phyloP scores from a whole-genome alignment of 1,284 basidiomycete genomes.

The Pseudozyma pruni region DNA sequence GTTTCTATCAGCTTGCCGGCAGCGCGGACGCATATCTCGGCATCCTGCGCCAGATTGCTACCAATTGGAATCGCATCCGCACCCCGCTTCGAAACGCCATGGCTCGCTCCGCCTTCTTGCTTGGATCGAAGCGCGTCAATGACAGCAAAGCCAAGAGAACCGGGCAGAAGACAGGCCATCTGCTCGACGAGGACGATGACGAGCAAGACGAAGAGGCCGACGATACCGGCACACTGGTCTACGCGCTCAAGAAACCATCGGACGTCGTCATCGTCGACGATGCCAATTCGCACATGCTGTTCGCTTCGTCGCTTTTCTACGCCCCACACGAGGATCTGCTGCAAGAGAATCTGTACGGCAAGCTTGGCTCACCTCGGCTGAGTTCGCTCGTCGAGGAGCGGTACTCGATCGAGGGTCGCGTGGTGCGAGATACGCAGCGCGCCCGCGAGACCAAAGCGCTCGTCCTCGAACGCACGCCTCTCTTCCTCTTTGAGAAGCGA shows the following conservation, averaged over 20 bases:
- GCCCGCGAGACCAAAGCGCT: constrained; percentile 57
- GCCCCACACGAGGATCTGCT: constrained; percentile 91
- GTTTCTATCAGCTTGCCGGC: constrained; percentile 77
- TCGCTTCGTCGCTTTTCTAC: constrained; percentile 71
- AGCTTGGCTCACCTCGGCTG: constrained; percentile 75
- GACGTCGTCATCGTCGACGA: constrained; percentile 67
- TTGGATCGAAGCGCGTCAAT: constrained; percentile 75
- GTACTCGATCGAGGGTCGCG: constrained; percentile 73
- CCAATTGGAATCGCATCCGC: constrained; percentile 77
- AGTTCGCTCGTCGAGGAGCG: constrained; percentile 80
- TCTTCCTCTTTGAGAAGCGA: constrained; percentile 90
- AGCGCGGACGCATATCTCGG: constrained; percentile 76
- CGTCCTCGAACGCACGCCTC: constrained; percentile 87
- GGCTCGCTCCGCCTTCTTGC: constrained; percentile 77
- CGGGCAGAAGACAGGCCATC: constrained; percentile 18
- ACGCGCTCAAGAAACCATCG: constrained; percentile 63
- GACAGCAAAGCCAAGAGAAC: constrained; percentile 12
- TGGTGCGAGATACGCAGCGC: constrained; percentile 57
- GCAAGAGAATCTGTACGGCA: constrained; percentile 71
- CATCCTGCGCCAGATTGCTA: constrained; percentile 84
- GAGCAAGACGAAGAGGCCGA: constrained; percentile 62
- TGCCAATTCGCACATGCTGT: constrained; percentile 66
- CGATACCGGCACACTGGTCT: constrained; percentile 59
- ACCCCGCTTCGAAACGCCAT: constrained; percentile 74
- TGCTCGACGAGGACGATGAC: constrained; percentile 45